phyloP scores from a whole-genome alignment of 306 rosid genomes.

The Mucuna pruriens region DNA sequence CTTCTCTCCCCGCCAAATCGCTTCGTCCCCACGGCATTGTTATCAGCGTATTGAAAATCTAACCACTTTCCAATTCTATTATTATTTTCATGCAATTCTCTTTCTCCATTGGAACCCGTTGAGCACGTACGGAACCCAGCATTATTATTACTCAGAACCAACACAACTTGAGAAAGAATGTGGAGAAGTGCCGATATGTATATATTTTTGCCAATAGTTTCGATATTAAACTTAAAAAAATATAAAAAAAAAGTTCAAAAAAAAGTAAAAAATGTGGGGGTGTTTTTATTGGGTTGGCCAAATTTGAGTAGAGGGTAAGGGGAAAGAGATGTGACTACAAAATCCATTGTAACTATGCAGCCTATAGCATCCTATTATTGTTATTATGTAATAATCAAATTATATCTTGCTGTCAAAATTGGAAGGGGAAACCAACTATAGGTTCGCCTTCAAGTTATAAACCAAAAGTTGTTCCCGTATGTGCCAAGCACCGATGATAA shows the following conservation, averaged over 20 bases:
- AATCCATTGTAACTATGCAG: conserved; percentile 29
- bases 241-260: no score
- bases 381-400: conserved; percentile 36
- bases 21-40: no score
- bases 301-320: conserved; percentile 5
- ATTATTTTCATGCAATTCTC: neutral
- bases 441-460: conserved; percentile 33
- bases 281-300: neutral
- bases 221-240: neutral
- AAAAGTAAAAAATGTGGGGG: neutral
- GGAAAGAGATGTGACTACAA: conserved; percentile 1
- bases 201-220: neutral
- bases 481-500: conserved; percentile 18
- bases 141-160: neutral
- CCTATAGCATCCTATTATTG: conserved; percentile 26
- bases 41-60: neutral
- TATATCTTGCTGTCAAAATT: conserved; percentile 56
- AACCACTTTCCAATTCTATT: neutral
- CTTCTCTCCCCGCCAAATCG: no score
- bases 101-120: neutral
- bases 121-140: neutral
- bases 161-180: neutral
- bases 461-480: conserved; percentile 33
- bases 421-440: conserved; percentile 46
- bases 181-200: no score